Evolutionary conservation across 2,329 filamentous ascomycete species (phyloP).

Genomic region (Penicillium sp.): DNA sequence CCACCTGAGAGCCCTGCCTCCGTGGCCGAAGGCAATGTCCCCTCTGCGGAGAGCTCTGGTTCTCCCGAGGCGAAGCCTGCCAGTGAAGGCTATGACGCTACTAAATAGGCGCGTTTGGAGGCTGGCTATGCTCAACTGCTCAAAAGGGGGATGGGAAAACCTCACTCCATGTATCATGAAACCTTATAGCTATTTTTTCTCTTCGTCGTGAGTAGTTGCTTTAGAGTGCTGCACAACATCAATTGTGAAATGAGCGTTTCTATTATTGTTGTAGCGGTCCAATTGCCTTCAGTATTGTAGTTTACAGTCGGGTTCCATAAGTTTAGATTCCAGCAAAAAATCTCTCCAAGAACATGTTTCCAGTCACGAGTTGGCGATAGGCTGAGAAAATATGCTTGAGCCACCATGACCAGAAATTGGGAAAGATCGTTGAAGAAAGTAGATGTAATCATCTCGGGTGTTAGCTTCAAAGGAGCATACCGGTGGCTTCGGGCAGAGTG

Average conservation of each 20-base stretch:
- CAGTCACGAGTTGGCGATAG: too few species aligned
- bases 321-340: too few species aligned
- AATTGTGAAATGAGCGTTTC: slow-evolving; percentile 15
- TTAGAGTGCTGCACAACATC: slow-evolving; percentile 9
- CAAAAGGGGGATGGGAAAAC: slow-evolving; percentile 4
- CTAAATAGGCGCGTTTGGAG: slow-evolving; percentile 30
- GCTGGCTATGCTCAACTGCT: slow-evolving; percentile 3
- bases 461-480: too few species aligned
- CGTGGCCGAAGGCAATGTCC: slow-evolving; percentile 39
- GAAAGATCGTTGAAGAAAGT: too few species aligned
- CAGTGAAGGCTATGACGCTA: slow-evolving; percentile 52
- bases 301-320: background rate
- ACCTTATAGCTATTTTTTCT: slow-evolving; percentile 12
- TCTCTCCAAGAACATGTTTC: too few species aligned
- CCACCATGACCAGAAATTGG: too few species aligned
- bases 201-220: slow-evolving; percentile 15
- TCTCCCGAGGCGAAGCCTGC: slow-evolving; percentile 48
- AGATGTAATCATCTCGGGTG: too few species aligned
- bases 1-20: slow-evolving; percentile 44
- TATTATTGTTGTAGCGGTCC: background rate
- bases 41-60: slow-evolving; percentile 38
- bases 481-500: background rate
- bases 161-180: slow-evolving; percentile 26
- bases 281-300: slow-evolving; percentile 8
- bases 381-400: too few species aligned